Evolutionary conservation across 139 green algal genomes (phyloP).

Genomic region (Coelastrella sp.): DNA sequence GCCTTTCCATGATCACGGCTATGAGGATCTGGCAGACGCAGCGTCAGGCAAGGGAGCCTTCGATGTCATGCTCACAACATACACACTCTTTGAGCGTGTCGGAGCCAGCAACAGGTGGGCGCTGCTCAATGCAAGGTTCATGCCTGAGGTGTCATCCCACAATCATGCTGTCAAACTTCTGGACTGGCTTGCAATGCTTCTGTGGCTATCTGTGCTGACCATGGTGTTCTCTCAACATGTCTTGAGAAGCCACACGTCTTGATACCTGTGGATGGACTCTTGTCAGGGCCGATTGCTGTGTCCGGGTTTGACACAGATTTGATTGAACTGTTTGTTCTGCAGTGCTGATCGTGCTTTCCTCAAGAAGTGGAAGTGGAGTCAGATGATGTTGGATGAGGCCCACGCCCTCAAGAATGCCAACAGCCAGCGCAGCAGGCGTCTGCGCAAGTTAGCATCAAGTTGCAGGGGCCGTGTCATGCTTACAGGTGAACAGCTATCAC

Average conservation of each 20-base stretch:
- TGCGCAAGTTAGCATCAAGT: conserved; percentile 46
- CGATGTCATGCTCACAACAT: conserved; percentile 92
- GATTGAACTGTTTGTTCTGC: too few species aligned
- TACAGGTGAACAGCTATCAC: too few species aligned
- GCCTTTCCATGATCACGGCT: conserved; percentile 34
- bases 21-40: conserved; percentile 47
- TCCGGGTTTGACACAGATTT: too few species aligned
- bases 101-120: conserved; percentile 49
- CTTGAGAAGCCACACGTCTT: too few species aligned
- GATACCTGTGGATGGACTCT: too few species aligned
- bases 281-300: too few species aligned
- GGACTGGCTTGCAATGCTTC: too few species aligned
- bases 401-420: conserved; percentile 93
- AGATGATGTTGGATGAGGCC: conserved; percentile 88
- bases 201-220: too few species aligned
- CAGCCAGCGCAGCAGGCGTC: conserved; percentile 57
- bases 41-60: conserved; percentile 72
- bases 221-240: too few species aligned
- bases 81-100: conserved; percentile 94
- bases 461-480: conserved; percentile 23
- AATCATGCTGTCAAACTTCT: too few species aligned
- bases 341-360: conserved; percentile 72
- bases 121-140: too few species aligned
- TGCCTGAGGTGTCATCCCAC: too few species aligned
- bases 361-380: conserved; percentile 75